Base-by-base conservation (phyloP, 2,329 filamentous ascomycete genomes). In the Ilyonectria robusta region DNA sequence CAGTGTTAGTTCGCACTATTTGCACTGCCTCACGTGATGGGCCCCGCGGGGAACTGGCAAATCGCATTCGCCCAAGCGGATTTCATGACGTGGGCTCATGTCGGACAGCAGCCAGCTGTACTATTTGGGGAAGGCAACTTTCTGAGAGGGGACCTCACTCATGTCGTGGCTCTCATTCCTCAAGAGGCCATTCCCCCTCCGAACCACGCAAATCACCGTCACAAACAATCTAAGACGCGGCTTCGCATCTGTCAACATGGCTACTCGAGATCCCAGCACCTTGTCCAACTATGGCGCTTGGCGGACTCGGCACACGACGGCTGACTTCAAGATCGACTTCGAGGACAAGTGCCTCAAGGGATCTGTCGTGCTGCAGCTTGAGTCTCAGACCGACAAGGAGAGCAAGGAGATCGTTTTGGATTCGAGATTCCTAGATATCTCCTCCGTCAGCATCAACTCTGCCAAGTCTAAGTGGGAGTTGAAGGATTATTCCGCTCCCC, bases 231-330 rank as follows among this genome's bases (percentile, higher is more conserved):
- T 74, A 11, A 72, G 69, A 65, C 75, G 77, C 65, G 70, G 72
- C 62, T 77, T 81, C 59, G 77, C 78, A 67, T 73, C 78, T 11
- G 68, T 73, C 68, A 78, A 66, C 55, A 80, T 80, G 79, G 70
- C 72, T 55, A 76, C 73, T 57, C 89, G 93, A 77, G 95, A 98
- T 82, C 94, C 94, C 59, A 97, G 94, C 80, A 98, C 96, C 29
- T 84, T 96, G 66, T 93, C 93, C 78, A 98, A 98, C 84, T 98
- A 98, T 82, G 91, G 93, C 80, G 91, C 92, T 62, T 98, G 94
- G 91, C 86, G 89, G 68, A 97, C 94, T 19, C 91, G 88, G 78
- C 94, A 98, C 83, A 96, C 94, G 21, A 91, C 89, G 21, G 93
- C 93, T 65, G 90, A 93, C 80, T 89, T 98, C 77, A 89, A 90